Evolutionary conservation across 148 eudicot species (phyloP).

Genomic region (Vaccinium corymbosum): DNA sequence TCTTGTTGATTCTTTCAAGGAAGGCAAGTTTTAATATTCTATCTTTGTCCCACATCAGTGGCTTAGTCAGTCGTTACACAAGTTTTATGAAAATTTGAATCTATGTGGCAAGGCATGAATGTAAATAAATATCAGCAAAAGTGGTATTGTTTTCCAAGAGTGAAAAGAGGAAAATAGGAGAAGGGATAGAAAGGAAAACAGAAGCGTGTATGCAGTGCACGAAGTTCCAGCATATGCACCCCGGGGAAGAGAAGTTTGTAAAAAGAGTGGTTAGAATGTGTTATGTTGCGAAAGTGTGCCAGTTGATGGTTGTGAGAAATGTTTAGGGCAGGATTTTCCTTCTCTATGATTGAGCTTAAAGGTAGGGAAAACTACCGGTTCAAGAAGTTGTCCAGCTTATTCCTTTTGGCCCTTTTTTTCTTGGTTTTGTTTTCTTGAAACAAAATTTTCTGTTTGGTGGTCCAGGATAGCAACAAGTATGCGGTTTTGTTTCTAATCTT

Average conservation of each 20-base stretch:
- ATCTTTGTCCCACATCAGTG: background rate
- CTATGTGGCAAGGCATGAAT: background rate
- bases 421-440: background rate
- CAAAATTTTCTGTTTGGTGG: background rate
- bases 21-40: background rate
- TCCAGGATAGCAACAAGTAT: background rate
- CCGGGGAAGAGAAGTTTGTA: background rate
- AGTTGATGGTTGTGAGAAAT: background rate
- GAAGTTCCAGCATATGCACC: background rate
- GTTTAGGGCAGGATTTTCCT: background rate
- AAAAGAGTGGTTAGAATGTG: background rate
- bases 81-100: background rate
- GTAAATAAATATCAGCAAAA: background rate
- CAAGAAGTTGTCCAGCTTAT: background rate
- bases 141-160: background rate
- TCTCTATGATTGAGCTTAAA: background rate
- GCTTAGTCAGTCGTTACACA: background rate
- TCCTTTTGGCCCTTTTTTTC: background rate
- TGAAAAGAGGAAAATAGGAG: background rate
- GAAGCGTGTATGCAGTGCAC: background rate
- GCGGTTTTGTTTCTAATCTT: background rate
- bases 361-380: no score
- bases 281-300: background rate
- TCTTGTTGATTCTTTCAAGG: background rate
- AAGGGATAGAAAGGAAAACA: background rate